phyloP scores from a whole-genome alignment of 352 stramenopile genomes.

The Globisporangium iwayamae region DNA sequence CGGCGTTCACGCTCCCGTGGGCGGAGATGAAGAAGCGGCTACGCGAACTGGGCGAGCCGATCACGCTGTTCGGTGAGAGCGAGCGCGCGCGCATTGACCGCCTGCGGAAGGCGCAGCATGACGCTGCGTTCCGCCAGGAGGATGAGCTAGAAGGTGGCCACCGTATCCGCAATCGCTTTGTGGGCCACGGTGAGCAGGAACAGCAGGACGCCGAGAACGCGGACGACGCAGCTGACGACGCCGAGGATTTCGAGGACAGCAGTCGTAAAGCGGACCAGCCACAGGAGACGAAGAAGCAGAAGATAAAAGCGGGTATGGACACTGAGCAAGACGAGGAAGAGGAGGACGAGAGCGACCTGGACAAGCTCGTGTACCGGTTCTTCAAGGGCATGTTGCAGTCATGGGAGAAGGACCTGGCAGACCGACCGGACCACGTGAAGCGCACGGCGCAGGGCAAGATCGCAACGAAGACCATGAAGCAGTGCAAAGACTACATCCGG shows the following conservation, averaged over 20 bases:
- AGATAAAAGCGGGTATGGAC: constrained; percentile 5
- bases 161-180: constrained; percentile 75
- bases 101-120: constrained; percentile 63
- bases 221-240: constrained; percentile 46
- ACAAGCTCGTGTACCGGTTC: constrained; percentile 86
- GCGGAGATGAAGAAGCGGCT: constrained; percentile 79
- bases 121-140: constrained; percentile 57
- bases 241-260: constrained; percentile 28
- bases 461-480: constrained; percentile 96
- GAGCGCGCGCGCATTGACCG: constrained; percentile 56
- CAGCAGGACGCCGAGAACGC: constrained; percentile 25
- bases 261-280: constrained; percentile 8
- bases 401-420: constrained; percentile 92
- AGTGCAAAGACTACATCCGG: constrained; percentile 99
- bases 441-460: constrained; percentile 90
- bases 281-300: not conserved
- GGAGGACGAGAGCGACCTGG: constrained; percentile 42
- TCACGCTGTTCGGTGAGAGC: constrained; percentile 88
- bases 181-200: constrained; percentile 25
- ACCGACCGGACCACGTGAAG: constrained; percentile 87
- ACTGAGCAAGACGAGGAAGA: constrained; percentile 24
- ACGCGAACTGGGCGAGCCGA: constrained; percentile 72
- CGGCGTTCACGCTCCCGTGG: constrained; percentile 45
- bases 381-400: constrained; percentile 93
- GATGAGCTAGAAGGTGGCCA: constrained; percentile 72